Evolutionary conservation across 2,329 filamentous ascomycete genomes (phyloP), one percentile per base, ranked within the genome.

Genomic region (Geosmithia putterillii): DNA sequence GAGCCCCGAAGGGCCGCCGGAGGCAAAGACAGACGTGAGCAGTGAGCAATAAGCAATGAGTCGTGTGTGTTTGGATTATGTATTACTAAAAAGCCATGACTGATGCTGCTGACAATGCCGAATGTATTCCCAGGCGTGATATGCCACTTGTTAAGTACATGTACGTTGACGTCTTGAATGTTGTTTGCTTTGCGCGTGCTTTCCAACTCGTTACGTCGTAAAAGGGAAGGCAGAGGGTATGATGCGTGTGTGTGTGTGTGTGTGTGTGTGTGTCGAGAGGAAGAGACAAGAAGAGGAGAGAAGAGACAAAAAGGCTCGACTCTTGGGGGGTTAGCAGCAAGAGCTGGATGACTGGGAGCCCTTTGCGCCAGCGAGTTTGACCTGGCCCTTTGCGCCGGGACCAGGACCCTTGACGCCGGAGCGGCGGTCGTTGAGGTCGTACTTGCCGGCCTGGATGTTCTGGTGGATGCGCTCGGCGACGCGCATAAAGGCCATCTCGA

Each of bases 381-480:
- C 64, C 46, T 70, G 63, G 48, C 62, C 28, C 45, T 55, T 60
- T 42, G 66, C 60, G 52, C 70, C 60, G 52, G 79, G 59, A 49
- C 74, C 62, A 50, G 81, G 62, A 43, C 82, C 81, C 64, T 95
- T 96, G 47, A 98, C 89, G 21, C 92, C 92, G 47, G 84, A 90
- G 57, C 89, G 76, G 56, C 90, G 75, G 62, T 96, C 90, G 58
- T 95, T 94, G 52, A 96, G 67, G 64, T 98, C 89, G 60, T 96
- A 96, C 59, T 80, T 86, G 10, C 92, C 92, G 2, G 86, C 86
- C 67, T 95, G 87, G 48, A 98, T 95, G 56, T 96, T 96, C 60
- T 90, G 81, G 59, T 94, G 94, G 67, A 98, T 96, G 61, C 89
- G 74, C 69, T 95, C 88, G 18, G 92, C 88, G 14, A 96, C 89